phyloP scores from a whole-genome alignment of 371 early-diverging fungal genomes.

The Lichtheimia corymbifera region DNA sequence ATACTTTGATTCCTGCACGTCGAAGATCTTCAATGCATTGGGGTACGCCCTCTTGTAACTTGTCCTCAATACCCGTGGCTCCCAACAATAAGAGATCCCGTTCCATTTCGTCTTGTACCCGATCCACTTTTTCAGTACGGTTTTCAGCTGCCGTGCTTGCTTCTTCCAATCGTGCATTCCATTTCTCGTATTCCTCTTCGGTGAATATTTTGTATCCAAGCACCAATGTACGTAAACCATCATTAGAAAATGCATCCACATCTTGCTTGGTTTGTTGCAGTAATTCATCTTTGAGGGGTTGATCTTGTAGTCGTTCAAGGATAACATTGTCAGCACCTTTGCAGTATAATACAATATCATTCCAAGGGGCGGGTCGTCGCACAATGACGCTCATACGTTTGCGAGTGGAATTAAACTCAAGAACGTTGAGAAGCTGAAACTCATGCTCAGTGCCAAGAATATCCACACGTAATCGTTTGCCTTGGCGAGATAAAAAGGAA shows the following conservation, averaged over 20 bases:
- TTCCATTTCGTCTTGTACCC: slow-evolving; percentile 80
- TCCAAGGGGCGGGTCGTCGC: slow-evolving; percentile 72
- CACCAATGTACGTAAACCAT: slow-evolving; percentile 89
- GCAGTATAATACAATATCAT: slow-evolving; percentile 81
- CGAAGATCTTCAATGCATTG: slow-evolving; percentile 85
- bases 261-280: slow-evolving; percentile 61
- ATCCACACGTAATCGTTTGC: slow-evolving; percentile 54
- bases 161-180: slow-evolving; percentile 65
- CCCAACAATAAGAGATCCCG: slow-evolving; percentile 81
- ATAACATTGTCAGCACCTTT: slow-evolving; percentile 99
- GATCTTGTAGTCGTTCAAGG: slow-evolving; percentile 61
- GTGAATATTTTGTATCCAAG: slow-evolving; percentile 75
- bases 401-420: slow-evolving; percentile 92
- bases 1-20: slow-evolving; percentile 94
- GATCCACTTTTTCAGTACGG: slow-evolving; percentile 74
- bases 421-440: slow-evolving; percentile 74
- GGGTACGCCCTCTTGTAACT: slow-evolving; percentile 95
- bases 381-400: slow-evolving; percentile 96
- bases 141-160: slow-evolving; percentile 77
- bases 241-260: slow-evolving; percentile 76
- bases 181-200: slow-evolving; percentile 69
- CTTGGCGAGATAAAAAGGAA: slow-evolving; percentile 62
- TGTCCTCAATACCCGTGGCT: slow-evolving; percentile 98
- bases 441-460: slow-evolving; percentile 65
- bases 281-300: slow-evolving; percentile 41